Base-by-base conservation (phyloP, 176 grass and related monocot species). In the Ensete glaucum region DNA sequence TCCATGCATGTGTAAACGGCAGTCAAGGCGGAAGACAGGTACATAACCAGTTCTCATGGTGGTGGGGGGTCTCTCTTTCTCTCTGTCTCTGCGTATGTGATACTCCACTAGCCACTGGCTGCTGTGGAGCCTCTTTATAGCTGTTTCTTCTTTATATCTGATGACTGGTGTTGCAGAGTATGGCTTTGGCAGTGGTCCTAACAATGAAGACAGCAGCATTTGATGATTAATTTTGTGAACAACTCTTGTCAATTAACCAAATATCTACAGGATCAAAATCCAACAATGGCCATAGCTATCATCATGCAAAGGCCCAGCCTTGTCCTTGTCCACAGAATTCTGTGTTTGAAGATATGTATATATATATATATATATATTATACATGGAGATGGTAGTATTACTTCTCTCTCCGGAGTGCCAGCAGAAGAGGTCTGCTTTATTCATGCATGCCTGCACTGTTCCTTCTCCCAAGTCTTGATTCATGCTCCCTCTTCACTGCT, bases 121-220 rank as follows among this genome's bases (percentile, higher is more conserved):
- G 81, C 87, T 91, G 85, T 86, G 88, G 79, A 67, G 78, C 80
- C 80, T 89, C 82, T 96, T 89, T 92, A 92, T 87, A 89, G 87
- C 85, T 96, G 92, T 92, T 96, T 86, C 77, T 91, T 96, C 89
- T 90, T 97, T 93, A 93, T 81, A 90, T 88, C 85, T 90, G 93
- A 79, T 88, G 87, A 50, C 24, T 65, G 63, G 63, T 65, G 63
- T 25, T 90, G 89, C 90, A 93, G 90, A 80, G 81, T 85, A 82
- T 79, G 86, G 85, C 65, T 43, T 82, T 87, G 89, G 62, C 90
- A 88, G 87, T 91, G 90, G 93, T 87, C 90, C 68, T 3, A 2
- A 29, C 27, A 29, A 29, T 64, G 62, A 11, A 26, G 23, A 65
- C 22, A 65, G 23, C 20, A 65, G 23, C 20, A 65, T 65, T 25